Base-by-base conservation (phyloP, 768 basidiomycete genomes). In the Hirschioporus abietinus region DNA sequence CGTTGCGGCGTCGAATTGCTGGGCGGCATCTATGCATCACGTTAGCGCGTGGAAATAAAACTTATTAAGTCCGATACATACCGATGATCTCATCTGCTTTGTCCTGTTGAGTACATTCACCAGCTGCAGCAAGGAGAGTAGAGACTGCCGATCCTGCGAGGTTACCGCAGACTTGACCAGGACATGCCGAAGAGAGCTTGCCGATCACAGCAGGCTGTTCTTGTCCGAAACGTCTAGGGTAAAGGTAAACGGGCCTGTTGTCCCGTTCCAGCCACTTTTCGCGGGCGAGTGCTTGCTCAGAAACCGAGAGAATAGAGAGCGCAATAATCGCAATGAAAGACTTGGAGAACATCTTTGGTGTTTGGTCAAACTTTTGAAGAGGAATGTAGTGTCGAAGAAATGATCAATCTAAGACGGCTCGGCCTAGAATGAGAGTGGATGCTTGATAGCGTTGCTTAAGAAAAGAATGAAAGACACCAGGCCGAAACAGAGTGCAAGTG, bases 101-200 rank as follows among this genome's bases (percentile, higher is more conserved):
- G 71, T 86, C 85, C 70, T 86, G 86, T 69, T 86, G 85, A 1
- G 83, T 77, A 71, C 85, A 86, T 71, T 84, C 83, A 24, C 77
- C 79, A 71, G 83, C 80, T 30, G 77, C 80, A 63, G 85, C 84
- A 25, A 86, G 77, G 34, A 87, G 79, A 35, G 85, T 81, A 0
- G 81, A 80, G 62, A 86, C 76, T 7, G 84, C 84, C 35, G 76
- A 74, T 24, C 84, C 85, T 42, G 84, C 77, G 65, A 87, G 75
- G 52, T 63, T 76, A 62, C 80, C 84, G 70, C 86, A 86, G 58
- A 86, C 77, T 52, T 78, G 70, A 26, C 82, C 80, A 23, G 79
- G 78, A 71, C 85, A 87, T 8, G 85, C 84, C 18, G 74, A 65
- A 18, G 76, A 66, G 58, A 87, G 71, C 65, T 84, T 80, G 60